These are phyloP conservation scores for Colletotrichum navitas DNA, from an alignment of 2,329 filamentous ascomycete genomes.

Conservation along the genomic window DNA sequence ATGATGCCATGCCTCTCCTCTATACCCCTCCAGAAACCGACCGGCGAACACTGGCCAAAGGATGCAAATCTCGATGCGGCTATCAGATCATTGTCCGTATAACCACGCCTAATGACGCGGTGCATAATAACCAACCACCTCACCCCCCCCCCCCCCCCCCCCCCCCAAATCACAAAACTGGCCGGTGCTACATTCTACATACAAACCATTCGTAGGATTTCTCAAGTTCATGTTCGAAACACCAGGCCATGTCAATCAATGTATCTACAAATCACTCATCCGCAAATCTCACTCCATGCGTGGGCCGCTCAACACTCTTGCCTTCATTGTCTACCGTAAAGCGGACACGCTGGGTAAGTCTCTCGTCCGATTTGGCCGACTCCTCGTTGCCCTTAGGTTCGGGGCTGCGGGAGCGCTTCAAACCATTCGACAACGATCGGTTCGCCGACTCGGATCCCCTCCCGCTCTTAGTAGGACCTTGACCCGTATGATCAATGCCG, in stretches of 20 bases:
- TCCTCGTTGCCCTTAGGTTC: constrained; percentile 23
- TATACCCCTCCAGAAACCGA: neutral
- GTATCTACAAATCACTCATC: neutral
- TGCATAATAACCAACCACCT: too few relatives aligned
- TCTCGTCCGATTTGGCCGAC: constrained; percentile 43
- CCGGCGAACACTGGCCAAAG: neutral
- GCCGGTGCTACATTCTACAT: neutral
- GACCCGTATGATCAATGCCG: constrained; percentile 57
- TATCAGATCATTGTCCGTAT: too few relatives aligned
- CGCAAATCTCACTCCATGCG: constrained; percentile 1
- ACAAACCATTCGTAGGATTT: neutral
- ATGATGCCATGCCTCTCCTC: neutral
- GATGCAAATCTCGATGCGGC: neutral
- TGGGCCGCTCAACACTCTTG: neutral
- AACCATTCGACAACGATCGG: constrained; percentile 24
- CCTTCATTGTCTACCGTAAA: constrained; percentile 42
- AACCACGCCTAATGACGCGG: neutral
- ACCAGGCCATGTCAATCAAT: neutral
- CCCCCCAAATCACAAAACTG: neutral
- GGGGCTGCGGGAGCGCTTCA: constrained; percentile 46
- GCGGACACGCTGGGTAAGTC: constrained; percentile 51
- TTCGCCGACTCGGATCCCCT: neutral
- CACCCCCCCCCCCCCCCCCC: too few relatives aligned
- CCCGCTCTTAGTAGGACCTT: constrained; percentile 56
- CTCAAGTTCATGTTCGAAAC: neutral